phyloP scores from a whole-genome alignment of 192 early-diverging fungal genomes.

The Dissophora globulifera region DNA sequence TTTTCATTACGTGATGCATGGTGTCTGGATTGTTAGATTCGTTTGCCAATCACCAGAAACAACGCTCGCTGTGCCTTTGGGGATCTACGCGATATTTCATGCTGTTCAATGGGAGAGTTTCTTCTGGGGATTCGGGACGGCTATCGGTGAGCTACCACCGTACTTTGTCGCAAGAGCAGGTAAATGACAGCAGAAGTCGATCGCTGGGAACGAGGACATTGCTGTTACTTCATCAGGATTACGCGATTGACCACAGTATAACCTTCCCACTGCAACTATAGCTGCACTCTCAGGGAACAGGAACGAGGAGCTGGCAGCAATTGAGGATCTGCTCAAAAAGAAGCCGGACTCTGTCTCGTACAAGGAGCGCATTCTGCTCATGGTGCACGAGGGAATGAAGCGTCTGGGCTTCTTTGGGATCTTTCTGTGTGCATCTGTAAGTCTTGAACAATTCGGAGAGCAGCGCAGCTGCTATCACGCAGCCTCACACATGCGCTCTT shows the following conservation, averaged over 20 bases:
- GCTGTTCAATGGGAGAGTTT: conserved; percentile 84
- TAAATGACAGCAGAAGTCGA: conserved; percentile 46
- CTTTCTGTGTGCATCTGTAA: conserved; percentile 87
- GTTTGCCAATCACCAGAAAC: conserved; percentile 37
- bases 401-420: conserved; percentile 91
- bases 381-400: conserved; percentile 76
- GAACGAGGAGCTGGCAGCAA: conserved; percentile 56
- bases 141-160: conserved; percentile 93
- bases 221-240: too few relatives aligned
- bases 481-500: too few relatives aligned
- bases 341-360: conserved; percentile 63
- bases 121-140: conserved; percentile 94
- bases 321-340: conserved; percentile 61
- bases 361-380: conserved; percentile 74
- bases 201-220: too few relatives aligned
- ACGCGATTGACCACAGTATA: not conserved
- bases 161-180: conserved; percentile 75
- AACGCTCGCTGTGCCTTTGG: conserved; percentile 46
- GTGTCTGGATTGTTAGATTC: conserved; percentile 35
- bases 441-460: too few relatives aligned
- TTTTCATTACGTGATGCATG: too few relatives aligned
- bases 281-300: conserved; percentile 67
- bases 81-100: conserved; percentile 70
- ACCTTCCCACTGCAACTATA: not conserved
- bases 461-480: too few relatives aligned